Base-by-base conservation (phyloP, 2,329 filamentous ascomycete species). In the Ceratocystis huliohia region DNA sequence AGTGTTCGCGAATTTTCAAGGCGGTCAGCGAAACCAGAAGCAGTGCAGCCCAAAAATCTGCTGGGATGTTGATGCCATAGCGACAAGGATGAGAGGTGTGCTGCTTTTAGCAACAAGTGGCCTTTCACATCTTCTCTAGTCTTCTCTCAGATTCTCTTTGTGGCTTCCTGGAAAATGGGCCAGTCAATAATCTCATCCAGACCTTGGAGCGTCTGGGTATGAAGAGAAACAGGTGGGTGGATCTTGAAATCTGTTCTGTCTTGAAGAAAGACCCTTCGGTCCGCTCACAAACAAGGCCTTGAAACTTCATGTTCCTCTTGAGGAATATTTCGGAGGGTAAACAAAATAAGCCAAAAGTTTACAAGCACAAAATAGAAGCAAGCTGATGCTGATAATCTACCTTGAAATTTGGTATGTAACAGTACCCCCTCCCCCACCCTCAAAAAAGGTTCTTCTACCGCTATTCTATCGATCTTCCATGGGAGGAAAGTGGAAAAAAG, bases 401-500 rank as follows among this genome's bases (percentile, higher is more conserved):
- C 17, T 50, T 13, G 17, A 22, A n/a, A n/a, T n/a, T 8, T 8
- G 46, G 28, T 17, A 33, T 59, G 53, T 59, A 59, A 59, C 13
- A 37, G 53, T 13, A 59, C 53, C 13, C 48, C 46, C 10, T 6
- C 48, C 25, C 48, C 46, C 46, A 50, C 22, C 25, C 53, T 8
- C 6, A 59, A 59, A 57, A 33, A 59, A 59, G 53, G 25, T 59
- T 59, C 53, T 59, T 59, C 53, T 59, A 3, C 53, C 53, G 53
- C 15, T 33, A 59, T 59, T 59, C 53, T 7, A 59, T 33, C 28
- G 33, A 13, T n/a, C 53, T 59, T 59, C 53, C 22, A 33, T 59
- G 53, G 10, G 22, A 57, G 25, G 10, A 56, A 17, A 30, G 13
- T 28, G 8, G 46, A 20, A n/a, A 7, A 53, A 20, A 56, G 53